Base-by-base conservation (phyloP, 768 basidiomycete genomes). In the Tulasnella sp. region DNA sequence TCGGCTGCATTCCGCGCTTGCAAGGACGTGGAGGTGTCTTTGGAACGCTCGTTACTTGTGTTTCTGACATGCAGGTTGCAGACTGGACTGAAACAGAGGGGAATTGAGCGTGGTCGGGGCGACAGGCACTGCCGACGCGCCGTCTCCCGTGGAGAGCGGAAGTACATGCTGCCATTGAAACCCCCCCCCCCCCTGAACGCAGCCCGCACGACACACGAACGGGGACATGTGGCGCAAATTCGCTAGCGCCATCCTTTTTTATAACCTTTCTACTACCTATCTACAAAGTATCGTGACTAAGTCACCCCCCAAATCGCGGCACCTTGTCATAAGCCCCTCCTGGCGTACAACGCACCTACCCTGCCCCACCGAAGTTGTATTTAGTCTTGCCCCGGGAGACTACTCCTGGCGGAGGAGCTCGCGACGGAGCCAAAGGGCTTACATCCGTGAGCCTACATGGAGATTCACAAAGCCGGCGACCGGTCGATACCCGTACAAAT, bases 51-150 rank as follows among this genome's bases (percentile, higher is more conserved):
- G 24, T 31, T 76, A 80, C 42, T 71, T 39, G 18, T 52, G 75
- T 36, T 82, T 81, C 75, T 18, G 81, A 81, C 73, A 81, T 81
- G 80, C 18, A 40, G 38, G 58, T 73, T 46, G 62, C 81, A 21
- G 80, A 74, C 27, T 81, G 81, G 81, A 77, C 77, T 21, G 77
- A 74, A 39, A 24, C 42, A 27, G 58, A 62, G 58, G 58, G 31
- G 58, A 62, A 4, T 21, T 9, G 40, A 24, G n/a, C 38, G 10
- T 76, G 38, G 38, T 44, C 14, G 24, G 56, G 31, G 34, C 44
- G 52, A 18, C 21, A 42, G 31, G 68, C 46, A 24, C 38, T 36
- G 19, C 74, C 81, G 39, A 52, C 77, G 16, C 76, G 80, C 40
- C 27, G 71, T 34, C 27, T 62, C 31, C 31, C 1, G 27, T 34